Evolutionary conservation across 148 eudicot genomes (phyloP), one percentile per base, ranked within the genome.

Genomic region (Arbutus unedo): DNA sequence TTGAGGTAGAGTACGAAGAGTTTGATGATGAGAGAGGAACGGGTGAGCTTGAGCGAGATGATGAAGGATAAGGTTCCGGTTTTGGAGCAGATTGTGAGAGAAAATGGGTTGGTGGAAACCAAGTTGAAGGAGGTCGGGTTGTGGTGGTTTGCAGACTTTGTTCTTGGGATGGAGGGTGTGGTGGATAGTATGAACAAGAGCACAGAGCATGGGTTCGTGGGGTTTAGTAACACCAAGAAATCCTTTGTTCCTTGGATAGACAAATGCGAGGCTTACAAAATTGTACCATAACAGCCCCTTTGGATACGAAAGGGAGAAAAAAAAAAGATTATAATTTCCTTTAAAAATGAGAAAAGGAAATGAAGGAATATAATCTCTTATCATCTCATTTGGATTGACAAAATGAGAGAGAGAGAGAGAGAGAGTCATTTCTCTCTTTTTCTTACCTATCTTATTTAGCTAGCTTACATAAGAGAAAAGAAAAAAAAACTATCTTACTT

Each of bases 161-260:
- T 21, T 2, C 23, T 78, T 25, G 71, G 38, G 4, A 0, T 47
- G 19, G 81, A 60, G 53, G 16, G 2, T n/a, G 3, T 6, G 53
- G 21, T 59, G 3, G 81, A 78, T 44, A 57, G 53, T n/a, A 59
- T 78, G 81, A 78, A 78, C 4, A 78, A 78, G 81, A 78, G 81
- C 81, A 78, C 43, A 57, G 81, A 78, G 71, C 68, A 59, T 45
- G 81, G 81, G 10, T 78, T 78, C 51, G 9, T 78, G 81, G 81
- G 81, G 18, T 78, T 78, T 44, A 78, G 81, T 43, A 78, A 78
- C 51, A 6, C 81, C 54, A 57, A 59, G 71, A 44, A 59, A 11
- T 78, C 81, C 0, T 44, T 78, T 0, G 13, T 59, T 4, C 44
- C 54, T 60, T 78, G 81, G 70, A 78, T 78, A 38, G 38, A 78